A percentile compares a stretch with the other conserved stretches of the same genome.
These are phyloP conservation scores for Bothia castanella DNA, from an alignment of 1,284 basidiomycete genomes.

Conservation along the genomic window DNA sequence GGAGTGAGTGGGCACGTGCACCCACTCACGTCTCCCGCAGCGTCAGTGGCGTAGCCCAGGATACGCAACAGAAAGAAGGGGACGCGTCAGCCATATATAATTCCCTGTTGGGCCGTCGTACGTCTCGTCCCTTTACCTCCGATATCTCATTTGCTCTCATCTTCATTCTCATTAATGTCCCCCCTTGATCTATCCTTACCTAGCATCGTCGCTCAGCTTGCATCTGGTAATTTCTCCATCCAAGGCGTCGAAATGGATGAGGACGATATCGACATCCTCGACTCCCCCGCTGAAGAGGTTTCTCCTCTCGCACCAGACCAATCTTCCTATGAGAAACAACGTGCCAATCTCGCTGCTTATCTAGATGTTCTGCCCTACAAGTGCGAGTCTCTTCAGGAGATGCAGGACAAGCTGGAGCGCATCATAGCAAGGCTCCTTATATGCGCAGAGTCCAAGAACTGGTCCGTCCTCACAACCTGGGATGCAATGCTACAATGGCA, in stretches of 20 bases:
- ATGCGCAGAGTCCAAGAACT: constrained; percentile 75
- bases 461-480: constrained; percentile 65
- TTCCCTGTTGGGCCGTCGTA: constrained; percentile 23
- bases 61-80: constrained; percentile 21
- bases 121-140: constrained; percentile 25
- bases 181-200: constrained; percentile 22
- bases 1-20: constrained; percentile 19
- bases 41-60: no score
- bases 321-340: constrained; percentile 50
- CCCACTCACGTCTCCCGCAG: not conserved
- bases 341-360: constrained; percentile 56
- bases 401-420: constrained; percentile 69
- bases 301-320: constrained; percentile 25
- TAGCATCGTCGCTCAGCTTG: constrained; percentile 30
- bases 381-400: constrained; percentile 72
- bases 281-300: constrained; percentile 30
- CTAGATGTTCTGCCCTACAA: constrained; percentile 71
- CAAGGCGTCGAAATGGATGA: constrained; percentile 34
- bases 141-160: constrained; percentile 19
- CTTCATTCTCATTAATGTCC: constrained; percentile 22
- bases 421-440: constrained; percentile 73
- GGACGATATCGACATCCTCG: constrained; percentile 31
- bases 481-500: constrained; percentile 72
- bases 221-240: constrained; percentile 25
- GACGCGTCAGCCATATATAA: constrained; percentile 31